Evolutionary conservation across 2,329 filamentous ascomycete species (phyloP), one percentile per base, ranked within the genome.

Genomic region (Trichoderma atrobrunneum): DNA sequence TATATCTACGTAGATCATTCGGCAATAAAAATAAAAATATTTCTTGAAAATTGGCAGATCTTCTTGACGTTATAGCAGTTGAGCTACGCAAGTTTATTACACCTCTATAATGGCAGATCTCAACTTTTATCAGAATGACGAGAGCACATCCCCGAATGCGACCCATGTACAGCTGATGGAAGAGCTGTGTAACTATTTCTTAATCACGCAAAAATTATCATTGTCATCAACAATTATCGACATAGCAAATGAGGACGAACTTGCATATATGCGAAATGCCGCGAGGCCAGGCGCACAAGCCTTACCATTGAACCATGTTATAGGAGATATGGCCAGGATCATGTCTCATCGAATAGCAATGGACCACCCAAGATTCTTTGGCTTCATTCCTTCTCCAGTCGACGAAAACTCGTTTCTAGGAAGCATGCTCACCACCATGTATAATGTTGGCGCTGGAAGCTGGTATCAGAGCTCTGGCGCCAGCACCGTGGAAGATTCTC

Each of bases 321-420:
- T 74, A 4, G 43, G 65, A 1, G 72, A 74, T 4, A 68, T 72
- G 28, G 32, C 66, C 60, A 51, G 36, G 8, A 72, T 72, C 30
- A 71, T 68, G 63, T 68, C 71, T 36, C 59, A 64, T 24, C 72
- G 73, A 6, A 56, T 74, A 21, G 57, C 70, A 21, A 73, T 74
- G 70, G 64, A 72, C 5, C 73, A 74, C 7, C 73, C 73, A 5
- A 71, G 64, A 3, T 74, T 76, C 34, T 73, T 77, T 59, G 76
- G 75, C 1, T 72, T 78, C 5, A 77, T 78, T 5, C 77, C 77
- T 0, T 77, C 76, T 0, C 76, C 77, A 1, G 75, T 74, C 5
- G 74, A 73, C 0, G 72, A 76, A 1, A 43, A 77, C 1, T 76
- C 77, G 1, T 79, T 76, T 75, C 68, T 79, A 0, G 78, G 78